phyloP scores from a whole-genome alignment of 2,329 filamentous ascomycete genomes.

The Diaporthe longicolla region DNA sequence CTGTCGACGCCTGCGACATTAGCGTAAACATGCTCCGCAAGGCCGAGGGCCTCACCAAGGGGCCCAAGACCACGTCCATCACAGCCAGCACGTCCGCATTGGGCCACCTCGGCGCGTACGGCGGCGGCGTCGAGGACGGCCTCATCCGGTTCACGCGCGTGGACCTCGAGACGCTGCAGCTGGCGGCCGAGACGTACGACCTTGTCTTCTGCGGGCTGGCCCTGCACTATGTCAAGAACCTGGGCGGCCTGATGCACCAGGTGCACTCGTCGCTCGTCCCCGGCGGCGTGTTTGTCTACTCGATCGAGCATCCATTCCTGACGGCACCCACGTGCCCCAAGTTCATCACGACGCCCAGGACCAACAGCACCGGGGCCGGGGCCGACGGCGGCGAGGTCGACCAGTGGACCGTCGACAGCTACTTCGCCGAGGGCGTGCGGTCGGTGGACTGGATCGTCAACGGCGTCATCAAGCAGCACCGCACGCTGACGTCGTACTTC shows the following conservation, averaged over 20 bases:
- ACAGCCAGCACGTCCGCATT: constrained; percentile 15
- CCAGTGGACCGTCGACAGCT: constrained; percentile 59
- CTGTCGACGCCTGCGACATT: constrained; percentile 57
- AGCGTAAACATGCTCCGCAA: constrained; percentile 60
- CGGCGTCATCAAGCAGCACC: constrained; percentile 62
- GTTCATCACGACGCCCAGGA: constrained; percentile 44
- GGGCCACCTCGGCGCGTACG: constrained; percentile 13
- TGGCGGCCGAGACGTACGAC: constrained; percentile 50
- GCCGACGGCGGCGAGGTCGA: constrained; percentile 45
- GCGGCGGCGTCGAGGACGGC: constrained; percentile 40
- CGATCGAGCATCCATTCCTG: constrained; percentile 62
- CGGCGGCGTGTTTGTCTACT: constrained; percentile 58
- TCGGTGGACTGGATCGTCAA: constrained; percentile 58
- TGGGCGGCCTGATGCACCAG: constrained; percentile 51
- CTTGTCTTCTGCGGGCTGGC: constrained; percentile 58
- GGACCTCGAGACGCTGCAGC: constrained; percentile 52
- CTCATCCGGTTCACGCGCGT: constrained; percentile 51
- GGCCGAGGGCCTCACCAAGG: constrained; percentile 50
- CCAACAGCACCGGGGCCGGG: neutral
- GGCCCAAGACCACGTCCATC: constrained; percentile 36
- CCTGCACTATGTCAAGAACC: constrained; percentile 57
- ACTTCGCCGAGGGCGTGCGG: constrained; percentile 58
- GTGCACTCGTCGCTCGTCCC: constrained; percentile 52
- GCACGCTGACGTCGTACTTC: constrained; percentile 59
- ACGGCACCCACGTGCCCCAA: constrained; percentile 56